Evolutionary conservation across 345 rosid genomes (phyloP), one percentile per base, ranked within the genome.

Genomic region (Salix viminalis): DNA sequence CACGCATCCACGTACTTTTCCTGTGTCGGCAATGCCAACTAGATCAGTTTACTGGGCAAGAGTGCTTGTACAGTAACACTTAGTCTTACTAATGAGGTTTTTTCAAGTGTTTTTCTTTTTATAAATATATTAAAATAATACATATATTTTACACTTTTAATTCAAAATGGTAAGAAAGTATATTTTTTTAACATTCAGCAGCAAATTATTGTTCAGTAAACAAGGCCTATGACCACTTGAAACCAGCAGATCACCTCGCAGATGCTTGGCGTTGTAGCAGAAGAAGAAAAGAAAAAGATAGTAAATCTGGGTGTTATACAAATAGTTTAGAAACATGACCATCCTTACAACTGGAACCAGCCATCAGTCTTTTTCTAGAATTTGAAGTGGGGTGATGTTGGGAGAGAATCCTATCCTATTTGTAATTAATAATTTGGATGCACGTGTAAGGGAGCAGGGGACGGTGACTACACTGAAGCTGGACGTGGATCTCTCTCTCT

Each of bases 261-360:
- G 36, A 34, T 34, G 36, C 36, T 4, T 34, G 42, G 42, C 2
- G 2, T 4, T 19, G 61, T 6, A 2, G 2, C 8, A 14, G 61
- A 5, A n/a, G 16, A 14, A 54, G 3, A 52, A 52, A 21, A 54
- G n/a, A 54, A 54, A 1, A 21, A 1, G 60, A 12, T 8, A 39
- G 3, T 16, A 54, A 21, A 54, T 18, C 5, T 1, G 23, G 24
- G 19, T 8, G 42, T 8, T 8, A 39, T 39, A 0, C 41, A 39
- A 9, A 39, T 39, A 39, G 42, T 9, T 12, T 44, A 3, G 15
- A 11, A 44, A 44, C 48, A 13, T 12, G 48, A 44, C 48, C 12
- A 44, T 13, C 34, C 39, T 48, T 3, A 71, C 81, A 67, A 61
- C 79, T 74, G 76, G 36, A 15, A 62, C 71, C 72, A 77, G 80